Evolutionary conservation across 108 stramenopile species (phyloP).

Genomic region (Stephanodiscus minutulus): DNA sequence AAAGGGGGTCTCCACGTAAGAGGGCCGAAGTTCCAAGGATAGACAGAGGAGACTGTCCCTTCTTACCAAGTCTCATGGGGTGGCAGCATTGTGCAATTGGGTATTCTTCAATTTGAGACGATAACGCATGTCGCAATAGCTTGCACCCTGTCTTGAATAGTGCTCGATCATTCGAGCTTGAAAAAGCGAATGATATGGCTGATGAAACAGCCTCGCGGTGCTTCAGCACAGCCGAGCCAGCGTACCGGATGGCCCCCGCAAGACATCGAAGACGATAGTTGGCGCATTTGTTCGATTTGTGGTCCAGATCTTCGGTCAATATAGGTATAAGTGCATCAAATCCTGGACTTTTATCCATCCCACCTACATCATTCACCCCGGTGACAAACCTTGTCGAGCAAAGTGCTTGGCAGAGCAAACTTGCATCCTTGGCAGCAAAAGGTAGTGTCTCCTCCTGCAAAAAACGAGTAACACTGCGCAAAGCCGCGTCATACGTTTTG

Average conservation of each 20-base stretch:
- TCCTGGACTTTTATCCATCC: constrained; percentile 58
- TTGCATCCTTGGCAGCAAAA: constrained; percentile 78
- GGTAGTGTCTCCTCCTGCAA: constrained; percentile 78
- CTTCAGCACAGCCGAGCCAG: constrained; percentile 58
- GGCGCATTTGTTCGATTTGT: constrained; percentile 70
- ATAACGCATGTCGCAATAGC: constrained; percentile 78
- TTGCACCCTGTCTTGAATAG: constrained; percentile 87
- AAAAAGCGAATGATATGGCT: constrained; percentile 64
- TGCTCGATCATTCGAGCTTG: constrained; percentile 71
- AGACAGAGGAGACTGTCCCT: constrained; percentile 12
- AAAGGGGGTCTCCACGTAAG: constrained; percentile 53
- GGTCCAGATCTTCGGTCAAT: constrained; percentile 67
- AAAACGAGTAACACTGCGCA: constrained; percentile 68
- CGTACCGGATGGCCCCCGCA: constrained; percentile 75
- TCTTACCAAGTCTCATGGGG: constrained; percentile 24
- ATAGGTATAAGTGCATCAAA: constrained; percentile 74
- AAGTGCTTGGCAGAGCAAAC: constrained; percentile 76
- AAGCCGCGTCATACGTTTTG: constrained; percentile 58
- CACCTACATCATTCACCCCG: constrained; percentile 15
- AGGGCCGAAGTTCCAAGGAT: constrained; percentile 49
- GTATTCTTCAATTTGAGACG: constrained; percentile 81
- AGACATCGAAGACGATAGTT: constrained; percentile 82
- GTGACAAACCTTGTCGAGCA: constrained; percentile 56
- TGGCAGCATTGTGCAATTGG: constrained; percentile 51
- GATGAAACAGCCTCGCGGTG: constrained; percentile 57